phyloP scores from a whole-genome alignment of 495 filamentous ascomycete species.

The Annulohypoxylon nitens region DNA sequence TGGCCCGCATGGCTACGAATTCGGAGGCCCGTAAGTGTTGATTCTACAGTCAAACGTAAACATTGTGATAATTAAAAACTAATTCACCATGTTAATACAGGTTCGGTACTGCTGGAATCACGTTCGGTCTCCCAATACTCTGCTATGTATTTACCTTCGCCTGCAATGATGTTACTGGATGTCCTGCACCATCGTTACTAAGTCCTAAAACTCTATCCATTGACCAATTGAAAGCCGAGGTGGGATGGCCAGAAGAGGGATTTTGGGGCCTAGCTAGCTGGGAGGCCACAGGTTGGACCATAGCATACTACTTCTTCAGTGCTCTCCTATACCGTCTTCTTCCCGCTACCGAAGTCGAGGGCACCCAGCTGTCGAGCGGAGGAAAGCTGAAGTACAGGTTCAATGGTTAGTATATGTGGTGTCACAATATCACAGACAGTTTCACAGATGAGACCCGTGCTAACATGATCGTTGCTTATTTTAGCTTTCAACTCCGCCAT shows the following conservation, averaged over 20 bases:
- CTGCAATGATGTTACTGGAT: slow-evolving; percentile 93
- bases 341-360: slow-evolving; percentile 79
- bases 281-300: slow-evolving; percentile 72
- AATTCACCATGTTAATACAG: slow-evolving; percentile 60
- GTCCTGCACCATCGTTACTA: slow-evolving; percentile 88
- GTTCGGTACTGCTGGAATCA: slow-evolving; percentile 78
- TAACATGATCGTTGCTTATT: slow-evolving; percentile 18
- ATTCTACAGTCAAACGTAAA: slow-evolving; percentile 3
- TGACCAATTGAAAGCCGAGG: slow-evolving; percentile 77
- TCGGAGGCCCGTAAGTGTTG: slow-evolving; percentile 84
- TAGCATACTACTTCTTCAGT: slow-evolving; percentile 85
- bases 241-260: slow-evolving; percentile 81
- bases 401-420: slow-evolving; percentile 71
- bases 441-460: neutral
- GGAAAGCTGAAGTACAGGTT: slow-evolving; percentile 88
- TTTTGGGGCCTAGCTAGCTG: slow-evolving; percentile 70
- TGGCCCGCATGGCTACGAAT: slow-evolving; percentile 74
- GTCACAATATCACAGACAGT: neutral
- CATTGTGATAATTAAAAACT: slow-evolving; percentile 11
- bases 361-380: slow-evolving; percentile 76
- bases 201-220: slow-evolving; percentile 78
- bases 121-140: slow-evolving; percentile 79
- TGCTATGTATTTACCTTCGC: slow-evolving; percentile 82
- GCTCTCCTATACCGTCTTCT: slow-evolving; percentile 80
- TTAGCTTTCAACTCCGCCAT: slow-evolving; percentile 84